A percentile compares a stretch with the other conserved stretches of the same genome.
Evolutionary conservation across 1,284 basidiomycete species (phyloP).

Genomic region (Termitomyces sp.): DNA sequence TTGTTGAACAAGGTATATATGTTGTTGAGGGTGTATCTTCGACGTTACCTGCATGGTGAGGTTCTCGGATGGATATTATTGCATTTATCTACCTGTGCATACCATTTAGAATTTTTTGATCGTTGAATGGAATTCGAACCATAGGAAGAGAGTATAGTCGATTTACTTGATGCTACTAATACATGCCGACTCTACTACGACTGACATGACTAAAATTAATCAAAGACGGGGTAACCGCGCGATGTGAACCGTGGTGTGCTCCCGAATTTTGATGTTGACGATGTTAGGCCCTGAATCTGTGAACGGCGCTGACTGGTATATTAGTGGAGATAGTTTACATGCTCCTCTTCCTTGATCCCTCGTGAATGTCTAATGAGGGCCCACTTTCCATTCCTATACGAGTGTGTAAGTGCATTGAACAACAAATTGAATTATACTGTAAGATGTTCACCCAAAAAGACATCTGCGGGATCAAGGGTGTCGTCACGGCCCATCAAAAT

Average conservation of each 20-base stretch:
- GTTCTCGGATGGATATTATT: not conserved
- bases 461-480: constrained; percentile 65
- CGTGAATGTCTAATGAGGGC: constrained; percentile 56
- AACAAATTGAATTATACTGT: not conserved
- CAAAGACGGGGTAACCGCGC: not conserved
- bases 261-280: not conserved
- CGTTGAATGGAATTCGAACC: not conserved
- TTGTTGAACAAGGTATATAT: constrained; percentile 46
- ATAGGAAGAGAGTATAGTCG: not conserved
- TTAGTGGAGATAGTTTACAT: constrained; percentile 46
- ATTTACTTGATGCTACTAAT: too few species aligned
- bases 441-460: constrained; percentile 57
- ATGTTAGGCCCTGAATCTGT: not conserved
- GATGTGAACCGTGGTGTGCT: not conserved
- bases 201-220: not conserved
- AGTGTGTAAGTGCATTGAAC: constrained; percentile 2
- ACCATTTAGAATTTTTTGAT: not conserved
- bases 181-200: not conserved
- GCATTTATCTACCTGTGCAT: not conserved
- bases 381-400: constrained; percentile 49
- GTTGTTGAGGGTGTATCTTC: constrained; percentile 30
- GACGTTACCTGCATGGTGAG: constrained; percentile 28
- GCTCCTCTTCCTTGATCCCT: constrained; percentile 63
- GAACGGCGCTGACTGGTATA: constrained; percentile 9
- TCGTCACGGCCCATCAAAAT: constrained; percentile 91